Conservation (phyloP, 116 monocot genomes). For the Dioscorea cayenensis region DNA sequence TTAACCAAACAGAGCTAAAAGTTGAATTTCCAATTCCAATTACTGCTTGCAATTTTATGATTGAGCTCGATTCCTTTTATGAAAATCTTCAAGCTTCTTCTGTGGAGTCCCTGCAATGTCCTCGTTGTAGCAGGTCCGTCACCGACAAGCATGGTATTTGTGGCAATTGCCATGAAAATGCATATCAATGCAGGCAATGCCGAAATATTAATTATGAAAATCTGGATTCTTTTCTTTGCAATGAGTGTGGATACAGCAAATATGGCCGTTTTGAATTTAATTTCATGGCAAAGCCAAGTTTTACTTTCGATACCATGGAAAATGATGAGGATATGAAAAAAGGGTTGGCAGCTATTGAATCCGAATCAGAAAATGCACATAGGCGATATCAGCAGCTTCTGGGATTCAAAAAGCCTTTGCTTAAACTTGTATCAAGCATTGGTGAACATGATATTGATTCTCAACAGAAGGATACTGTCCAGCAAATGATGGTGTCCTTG, state of each 20-base stretch:
- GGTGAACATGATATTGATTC: slow-evolving; percentile 97
- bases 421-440: slow-evolving; percentile 94
- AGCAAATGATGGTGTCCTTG: slow-evolving; percentile 97
- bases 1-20: slow-evolving; percentile 96
- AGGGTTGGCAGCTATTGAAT: slow-evolving; percentile 86
- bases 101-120: slow-evolving; percentile 93
- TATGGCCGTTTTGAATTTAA: slow-evolving; percentile 99
- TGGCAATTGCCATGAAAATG: slow-evolving; percentile 98
- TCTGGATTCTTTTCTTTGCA: slow-evolving; percentile 97
- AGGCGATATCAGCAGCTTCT: slow-evolving; percentile 96
- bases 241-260: slow-evolving; percentile 99
- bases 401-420: slow-evolving; percentile 94
- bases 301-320: slow-evolving; percentile 91
- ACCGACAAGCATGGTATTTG: slow-evolving; percentile 99
- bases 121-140: slow-evolving; percentile 91
- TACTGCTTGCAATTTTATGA: slow-evolving; percentile 99
- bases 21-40: slow-evolving; percentile 97
- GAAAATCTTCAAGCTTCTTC: slow-evolving; percentile 99
- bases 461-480: slow-evolving; percentile 92
- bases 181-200: slow-evolving; percentile 96
- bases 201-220: slow-evolving; percentile 99
- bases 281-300: slow-evolving; percentile 97
- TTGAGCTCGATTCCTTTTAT: slow-evolving; percentile 97
- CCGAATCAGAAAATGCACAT: slow-evolving; percentile 98
- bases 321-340: slow-evolving; percentile 99